phyloP scores from a whole-genome alignment of 169 alveolate genomes.

The Neospora caninum region DNA sequence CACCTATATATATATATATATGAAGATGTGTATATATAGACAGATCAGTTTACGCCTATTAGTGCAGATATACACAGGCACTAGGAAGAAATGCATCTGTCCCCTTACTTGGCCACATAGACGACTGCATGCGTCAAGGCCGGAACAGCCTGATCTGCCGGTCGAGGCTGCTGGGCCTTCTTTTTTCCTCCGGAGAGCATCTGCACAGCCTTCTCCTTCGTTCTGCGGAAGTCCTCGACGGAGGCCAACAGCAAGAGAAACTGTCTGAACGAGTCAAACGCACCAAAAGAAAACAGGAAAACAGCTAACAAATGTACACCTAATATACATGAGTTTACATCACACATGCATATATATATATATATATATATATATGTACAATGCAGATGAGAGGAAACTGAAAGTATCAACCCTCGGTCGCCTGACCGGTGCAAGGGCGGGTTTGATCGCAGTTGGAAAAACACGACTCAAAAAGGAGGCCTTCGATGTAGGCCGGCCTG shows the following conservation, averaged over 20 bases:
- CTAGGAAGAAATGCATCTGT: background rate
- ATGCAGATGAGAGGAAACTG: no score
- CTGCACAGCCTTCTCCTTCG: conserved; percentile 67
- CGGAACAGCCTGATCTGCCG: background rate
- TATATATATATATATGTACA: no score
- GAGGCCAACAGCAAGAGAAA: conserved; percentile 46
- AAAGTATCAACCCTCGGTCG: no score
- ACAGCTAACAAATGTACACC: background rate
- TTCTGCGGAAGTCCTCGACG: conserved; percentile 70
- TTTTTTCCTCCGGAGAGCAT: conserved; percentile 50
- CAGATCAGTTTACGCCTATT: background rate
- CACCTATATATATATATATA: background rate
- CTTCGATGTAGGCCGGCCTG: no score
- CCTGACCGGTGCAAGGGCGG: no score
- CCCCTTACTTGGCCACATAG: conserved; percentile 50
- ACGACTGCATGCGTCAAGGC: conserved; percentile 46
- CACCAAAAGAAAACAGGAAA: background rate
- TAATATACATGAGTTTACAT: background rate
- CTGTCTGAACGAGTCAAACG: conserved; percentile 47
- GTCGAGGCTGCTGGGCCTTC: conserved; percentile 44
- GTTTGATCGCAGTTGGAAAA: no score
- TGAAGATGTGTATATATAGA: background rate
- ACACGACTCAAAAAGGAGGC: no score
- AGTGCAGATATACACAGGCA: no score
- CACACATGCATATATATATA: background rate